phyloP scores from a whole-genome alignment of 805 yeast genomes.

The Saccharomycodes ludwigii region DNA sequence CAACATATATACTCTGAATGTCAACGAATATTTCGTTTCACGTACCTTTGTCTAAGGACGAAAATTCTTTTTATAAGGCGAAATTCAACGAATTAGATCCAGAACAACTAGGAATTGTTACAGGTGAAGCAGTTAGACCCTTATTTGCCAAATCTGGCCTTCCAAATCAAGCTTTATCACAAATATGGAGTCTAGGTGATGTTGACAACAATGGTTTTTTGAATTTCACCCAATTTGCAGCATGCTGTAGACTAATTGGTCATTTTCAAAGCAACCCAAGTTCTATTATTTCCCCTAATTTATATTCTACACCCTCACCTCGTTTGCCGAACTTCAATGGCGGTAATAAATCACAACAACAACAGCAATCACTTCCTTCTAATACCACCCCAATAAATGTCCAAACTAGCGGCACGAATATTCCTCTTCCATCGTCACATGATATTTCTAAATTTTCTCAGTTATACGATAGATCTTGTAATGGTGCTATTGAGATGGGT shows the following conservation, averaged over 20 bases:
- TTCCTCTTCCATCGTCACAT: conserved; percentile 41
- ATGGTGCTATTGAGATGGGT: conserved; percentile 39
- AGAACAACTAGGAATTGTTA: conserved; percentile 65
- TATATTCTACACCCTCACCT: conserved; percentile 17
- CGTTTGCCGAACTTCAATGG: conserved; percentile 35
- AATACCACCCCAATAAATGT: conserved; percentile 28
- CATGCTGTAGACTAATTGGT: conserved; percentile 82
- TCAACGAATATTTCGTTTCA: conserved; percentile 12
- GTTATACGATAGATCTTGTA: conserved; percentile 53
- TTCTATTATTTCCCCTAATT: conserved; percentile 35
- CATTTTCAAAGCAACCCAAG: conserved; percentile 48
- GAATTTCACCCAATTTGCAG: conserved; percentile 66
- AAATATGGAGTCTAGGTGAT: conserved; percentile 93
- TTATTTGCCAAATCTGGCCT: conserved; percentile 79
- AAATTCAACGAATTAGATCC: conserved; percentile 72
- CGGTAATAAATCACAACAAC: conserved; percentile 46
- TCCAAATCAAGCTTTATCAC: conserved; percentile 66
- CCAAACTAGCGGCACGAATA: conserved; percentile 10
- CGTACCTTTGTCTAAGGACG: conserved; percentile 51
- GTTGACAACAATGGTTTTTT: conserved; percentile 76
- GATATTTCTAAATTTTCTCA: conserved; percentile 57
- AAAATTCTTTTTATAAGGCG: conserved; percentile 58
- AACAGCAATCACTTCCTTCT: no score
- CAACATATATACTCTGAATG: no score
- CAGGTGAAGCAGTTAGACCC: conserved; percentile 78